Evolutionary conservation across 495 filamentous ascomycete genomes (phyloP).

Genomic region (Talaromyces proteolyticus): DNA sequence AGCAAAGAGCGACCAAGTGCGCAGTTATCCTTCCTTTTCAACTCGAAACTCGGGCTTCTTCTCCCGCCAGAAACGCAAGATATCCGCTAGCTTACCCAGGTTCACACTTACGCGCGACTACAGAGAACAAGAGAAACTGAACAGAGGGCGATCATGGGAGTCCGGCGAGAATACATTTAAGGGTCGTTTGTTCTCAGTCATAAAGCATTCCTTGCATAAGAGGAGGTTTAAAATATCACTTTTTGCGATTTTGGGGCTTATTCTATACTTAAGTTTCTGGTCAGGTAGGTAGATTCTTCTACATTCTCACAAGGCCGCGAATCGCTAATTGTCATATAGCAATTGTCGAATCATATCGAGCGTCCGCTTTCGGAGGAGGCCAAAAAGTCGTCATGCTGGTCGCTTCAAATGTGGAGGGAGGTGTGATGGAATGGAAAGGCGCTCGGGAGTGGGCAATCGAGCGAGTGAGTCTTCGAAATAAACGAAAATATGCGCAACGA

Average conservation of each 20-base stretch:
- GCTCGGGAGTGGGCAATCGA: constrained; percentile 97
- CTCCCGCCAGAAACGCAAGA: constrained; percentile 64
- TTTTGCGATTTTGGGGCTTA: constrained; percentile 51
- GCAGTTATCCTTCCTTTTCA: constrained; percentile 75
- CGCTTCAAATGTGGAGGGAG: constrained; percentile 88
- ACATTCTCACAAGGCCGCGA: neutral
- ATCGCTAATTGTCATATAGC: constrained; percentile 12
- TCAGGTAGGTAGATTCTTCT: constrained; percentile 27
- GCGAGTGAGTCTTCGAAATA: constrained; percentile 91
- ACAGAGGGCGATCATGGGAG: constrained; percentile 39
- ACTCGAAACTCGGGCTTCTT: constrained; percentile 79
- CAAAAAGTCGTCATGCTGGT: constrained; percentile 91
- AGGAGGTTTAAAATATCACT: constrained; percentile 55
- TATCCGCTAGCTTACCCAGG: constrained; percentile 70
- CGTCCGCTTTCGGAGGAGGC: constrained; percentile 68
- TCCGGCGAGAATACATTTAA: constrained; percentile 19
- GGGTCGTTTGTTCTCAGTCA: constrained; percentile 22
- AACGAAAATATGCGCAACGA: constrained; percentile 73
- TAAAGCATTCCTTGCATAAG: constrained; percentile 41
- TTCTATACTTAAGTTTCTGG: constrained; percentile 58
- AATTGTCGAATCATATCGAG: constrained; percentile 42
- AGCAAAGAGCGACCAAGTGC: constrained; percentile 69
- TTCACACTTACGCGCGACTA: constrained; percentile 33
- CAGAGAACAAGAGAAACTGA: constrained; percentile 74
- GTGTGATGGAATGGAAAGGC: constrained; percentile 99